A percentile compares a stretch with the other conserved stretches of the same genome.
phyloP scores from a whole-genome alignment of 495 filamentous ascomycete genomes.

The Penicillium turbatum region DNA sequence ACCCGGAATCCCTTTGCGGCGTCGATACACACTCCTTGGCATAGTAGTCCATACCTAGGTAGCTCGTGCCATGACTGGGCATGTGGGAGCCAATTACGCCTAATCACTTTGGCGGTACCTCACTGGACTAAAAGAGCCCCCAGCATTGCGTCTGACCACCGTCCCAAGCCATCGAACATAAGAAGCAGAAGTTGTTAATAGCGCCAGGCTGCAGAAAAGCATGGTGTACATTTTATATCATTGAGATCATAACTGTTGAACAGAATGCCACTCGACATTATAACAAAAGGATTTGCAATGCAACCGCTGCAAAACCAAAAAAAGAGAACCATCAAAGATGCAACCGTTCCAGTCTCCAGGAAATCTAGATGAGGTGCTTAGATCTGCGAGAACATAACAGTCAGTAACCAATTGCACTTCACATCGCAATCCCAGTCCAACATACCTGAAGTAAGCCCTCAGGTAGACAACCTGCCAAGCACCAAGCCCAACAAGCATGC shows the following conservation, averaged over 20 bases:
- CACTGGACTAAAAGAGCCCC: neutral
- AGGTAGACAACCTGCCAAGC: constrained; percentile 98
- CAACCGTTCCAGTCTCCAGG: constrained; percentile 4
- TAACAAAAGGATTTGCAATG: constrained; percentile 19
- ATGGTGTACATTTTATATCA: constrained; percentile 36
- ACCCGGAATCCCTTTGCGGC: neutral
- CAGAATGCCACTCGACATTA: constrained; percentile 36
- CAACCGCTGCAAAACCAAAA: constrained; percentile 23
- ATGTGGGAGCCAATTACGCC: too few relatives aligned
- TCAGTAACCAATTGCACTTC: neutral
- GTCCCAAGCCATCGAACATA: neutral
- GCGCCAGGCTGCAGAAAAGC: constrained; percentile 14
- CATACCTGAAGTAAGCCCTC: constrained; percentile 89
- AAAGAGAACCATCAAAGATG: constrained; percentile 16
- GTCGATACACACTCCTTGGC: neutral
- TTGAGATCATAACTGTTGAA: constrained; percentile 40
- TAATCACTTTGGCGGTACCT: neutral
- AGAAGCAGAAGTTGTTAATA: constrained; percentile 1
- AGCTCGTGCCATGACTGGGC: too few relatives aligned
- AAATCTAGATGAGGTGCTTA: constrained; percentile 76
- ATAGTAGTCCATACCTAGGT: neutral
- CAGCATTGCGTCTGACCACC: neutral
- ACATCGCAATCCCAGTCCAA: constrained; percentile 3
- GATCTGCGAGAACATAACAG: constrained; percentile 42
- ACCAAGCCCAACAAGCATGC: constrained; percentile 83